Evolutionary conservation across 2,329 filamentous ascomycete species (phyloP).

Genomic region (Pseudogymnoascus pannorum): DNA sequence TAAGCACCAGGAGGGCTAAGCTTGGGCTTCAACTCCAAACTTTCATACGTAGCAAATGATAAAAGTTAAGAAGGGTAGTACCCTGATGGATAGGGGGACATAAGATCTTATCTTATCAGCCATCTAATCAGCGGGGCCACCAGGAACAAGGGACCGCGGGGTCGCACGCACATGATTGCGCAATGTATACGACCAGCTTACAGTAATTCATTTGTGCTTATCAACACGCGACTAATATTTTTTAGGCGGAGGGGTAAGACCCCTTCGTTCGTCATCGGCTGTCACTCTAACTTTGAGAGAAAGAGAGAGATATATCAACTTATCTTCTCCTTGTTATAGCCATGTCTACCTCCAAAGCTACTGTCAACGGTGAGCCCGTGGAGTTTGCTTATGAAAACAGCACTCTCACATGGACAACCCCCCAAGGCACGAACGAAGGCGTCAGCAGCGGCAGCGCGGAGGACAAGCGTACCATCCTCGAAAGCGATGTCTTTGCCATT

Average conservation of each 20-base stretch:
- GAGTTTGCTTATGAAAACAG: not conserved
- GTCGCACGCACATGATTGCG: not conserved
- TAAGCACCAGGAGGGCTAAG: too few relatives aligned
- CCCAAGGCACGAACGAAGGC: slow-evolving; percentile 13
- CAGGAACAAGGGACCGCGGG: not conserved
- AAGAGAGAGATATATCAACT: not conserved
- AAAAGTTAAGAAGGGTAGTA: not conserved
- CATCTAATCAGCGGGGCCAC: not conserved
- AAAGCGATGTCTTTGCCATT: not conserved
- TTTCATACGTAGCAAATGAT: not conserved
- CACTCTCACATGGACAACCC: not conserved
- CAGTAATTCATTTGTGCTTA: not conserved
- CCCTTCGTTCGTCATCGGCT: not conserved
- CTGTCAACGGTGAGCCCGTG: not conserved
- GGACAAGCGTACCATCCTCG: not conserved
- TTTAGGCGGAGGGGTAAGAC: not conserved
- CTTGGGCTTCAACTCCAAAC: too few relatives aligned
- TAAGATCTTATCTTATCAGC: not conserved
- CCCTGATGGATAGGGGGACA: not conserved
- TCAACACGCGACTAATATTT: not conserved
- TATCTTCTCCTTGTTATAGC: not conserved
- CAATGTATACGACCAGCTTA: not conserved
- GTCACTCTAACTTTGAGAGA: not conserved
- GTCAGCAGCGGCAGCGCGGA: slow-evolving; percentile 19
- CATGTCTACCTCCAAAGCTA: not conserved